Evolutionary conservation across 2,329 filamentous ascomycete genomes (phyloP).

Genomic region (Cladosporium halotolerans): DNA sequence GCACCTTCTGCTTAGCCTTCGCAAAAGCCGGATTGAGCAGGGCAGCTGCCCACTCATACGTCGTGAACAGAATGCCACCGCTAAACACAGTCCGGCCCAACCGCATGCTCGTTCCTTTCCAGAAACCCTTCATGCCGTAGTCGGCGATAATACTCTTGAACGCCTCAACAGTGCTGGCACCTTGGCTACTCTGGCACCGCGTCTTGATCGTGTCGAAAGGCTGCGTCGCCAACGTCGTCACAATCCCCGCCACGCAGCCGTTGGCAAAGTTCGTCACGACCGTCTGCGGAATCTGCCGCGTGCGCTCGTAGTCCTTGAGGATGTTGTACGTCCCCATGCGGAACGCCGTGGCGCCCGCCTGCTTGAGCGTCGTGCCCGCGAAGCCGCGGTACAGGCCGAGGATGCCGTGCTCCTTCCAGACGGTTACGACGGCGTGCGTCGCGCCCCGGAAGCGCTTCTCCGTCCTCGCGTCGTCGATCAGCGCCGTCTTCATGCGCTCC

Average conservation of each 20-base stretch:
- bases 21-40: constrained; percentile 38
- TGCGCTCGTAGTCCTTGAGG: constrained; percentile 53
- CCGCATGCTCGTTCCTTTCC: constrained; percentile 64
- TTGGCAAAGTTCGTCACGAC: constrained; percentile 55
- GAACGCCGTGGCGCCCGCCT: constrained; percentile 56
- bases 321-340: constrained; percentile 59
- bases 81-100: constrained; percentile 58
- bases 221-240: constrained; percentile 55
- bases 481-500: constrained; percentile 61
- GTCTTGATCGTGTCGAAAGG: constrained; percentile 62
- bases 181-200: constrained; percentile 53
- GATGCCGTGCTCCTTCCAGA: constrained; percentile 50
- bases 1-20: constrained; percentile 1
- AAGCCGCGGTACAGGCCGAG: constrained; percentile 53
- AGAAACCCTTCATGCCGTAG: constrained; percentile 55
- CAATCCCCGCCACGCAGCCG: constrained; percentile 53
- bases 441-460: constrained; percentile 46
- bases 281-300: constrained; percentile 42
- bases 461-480: constrained; percentile 55
- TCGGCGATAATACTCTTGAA: constrained; percentile 49
- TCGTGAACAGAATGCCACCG: constrained; percentile 61
- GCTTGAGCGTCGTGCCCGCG: constrained; percentile 55
- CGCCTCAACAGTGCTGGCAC: constrained; percentile 52
- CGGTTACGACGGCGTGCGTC: constrained; percentile 44
- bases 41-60: constrained; percentile 52